phyloP scores from a whole-genome alignment of 345 rosid genomes.

The Zanthoxylum bungeanum region DNA sequence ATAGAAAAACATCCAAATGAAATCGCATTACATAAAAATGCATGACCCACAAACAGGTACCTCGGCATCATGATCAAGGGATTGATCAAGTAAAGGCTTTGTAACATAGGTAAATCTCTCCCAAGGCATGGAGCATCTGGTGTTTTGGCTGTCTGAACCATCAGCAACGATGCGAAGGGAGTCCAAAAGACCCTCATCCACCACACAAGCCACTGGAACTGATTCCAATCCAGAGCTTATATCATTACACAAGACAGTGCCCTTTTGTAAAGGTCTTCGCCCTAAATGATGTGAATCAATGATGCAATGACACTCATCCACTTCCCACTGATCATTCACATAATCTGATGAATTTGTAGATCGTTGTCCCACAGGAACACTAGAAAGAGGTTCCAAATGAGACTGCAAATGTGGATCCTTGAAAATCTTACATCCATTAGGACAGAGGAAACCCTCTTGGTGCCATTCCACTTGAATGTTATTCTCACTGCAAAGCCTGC shows the following conservation, averaged over 20 bases:
- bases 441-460: conserved; percentile 63
- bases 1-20: neutral
- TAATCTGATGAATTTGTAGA: conserved; percentile 25
- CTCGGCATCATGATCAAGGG: conserved; percentile 48
- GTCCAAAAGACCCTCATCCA: conserved; percentile 56
- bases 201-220: conserved; percentile 66
- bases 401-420: conserved; percentile 35
- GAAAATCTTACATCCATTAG: conserved; percentile 69
- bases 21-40: conserved; percentile 5
- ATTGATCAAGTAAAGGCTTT: conserved; percentile 53
- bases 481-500: conserved; percentile 89
- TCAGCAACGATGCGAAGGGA: conserved; percentile 24
- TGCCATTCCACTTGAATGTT: conserved; percentile 90
- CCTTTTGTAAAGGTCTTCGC: conserved; percentile 40
- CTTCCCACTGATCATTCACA: conserved; percentile 46
- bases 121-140: conserved; percentile 59
- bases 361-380: conserved; percentile 24
- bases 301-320: conserved; percentile 84
- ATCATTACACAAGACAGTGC: conserved; percentile 61
- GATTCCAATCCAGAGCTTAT: conserved; percentile 86
- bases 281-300: conserved; percentile 58
- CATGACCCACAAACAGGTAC: conserved; percentile 36
- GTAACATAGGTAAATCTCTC: conserved; percentile 68
- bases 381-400: conserved; percentile 42
- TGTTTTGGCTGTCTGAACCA: conserved; percentile 27